phyloP scores from a whole-genome alignment of 371 early-diverging fungal species.

The Mucor circinelloides region DNA sequence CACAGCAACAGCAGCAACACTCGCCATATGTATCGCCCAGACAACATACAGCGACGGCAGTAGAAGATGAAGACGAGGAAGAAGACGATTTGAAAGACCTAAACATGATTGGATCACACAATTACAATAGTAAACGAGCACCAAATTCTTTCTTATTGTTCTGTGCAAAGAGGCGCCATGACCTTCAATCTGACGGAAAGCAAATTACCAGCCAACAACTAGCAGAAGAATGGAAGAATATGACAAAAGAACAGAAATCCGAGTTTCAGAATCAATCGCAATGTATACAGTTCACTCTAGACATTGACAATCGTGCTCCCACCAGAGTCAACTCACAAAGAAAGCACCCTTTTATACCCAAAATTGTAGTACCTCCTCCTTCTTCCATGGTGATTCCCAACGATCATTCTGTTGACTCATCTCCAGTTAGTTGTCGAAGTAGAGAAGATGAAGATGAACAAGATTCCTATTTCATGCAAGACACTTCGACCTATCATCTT shows the following conservation, averaged over 20 bases:
- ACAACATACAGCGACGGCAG: neutral
- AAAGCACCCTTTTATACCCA: neutral
- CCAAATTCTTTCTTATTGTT: slow-evolving; percentile 23
- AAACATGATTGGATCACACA: neutral
- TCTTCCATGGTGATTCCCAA: slow-evolving; percentile 31
- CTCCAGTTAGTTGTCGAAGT: neutral
- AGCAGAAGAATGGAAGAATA: slow-evolving; percentile 16
- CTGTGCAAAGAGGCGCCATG: slow-evolving; percentile 17
- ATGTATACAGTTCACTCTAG: slow-evolving; percentile 26
- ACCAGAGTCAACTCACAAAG: neutral
- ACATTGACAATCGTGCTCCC: slow-evolving; percentile 15
- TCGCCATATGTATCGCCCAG: neutral
- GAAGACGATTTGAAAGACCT: neutral
- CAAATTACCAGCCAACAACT: slow-evolving; percentile 11
- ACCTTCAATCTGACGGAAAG: slow-evolving; percentile 7
- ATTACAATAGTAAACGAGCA: slow-evolving; percentile 8
- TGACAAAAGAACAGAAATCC: slow-evolving; percentile 24
- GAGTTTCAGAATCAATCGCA: slow-evolving; percentile 27
- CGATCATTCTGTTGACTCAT: slow-evolving; percentile 7
- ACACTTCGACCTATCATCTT: neutral
- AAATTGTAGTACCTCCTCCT: slow-evolving; percentile 2
- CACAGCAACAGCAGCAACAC: neutral
- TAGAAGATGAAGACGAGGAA: neutral
- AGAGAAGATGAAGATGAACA: neutral
- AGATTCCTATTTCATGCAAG: neutral